phyloP scores from a whole-genome alignment of 805 yeast species.

The Brettanomyces nanus region DNA sequence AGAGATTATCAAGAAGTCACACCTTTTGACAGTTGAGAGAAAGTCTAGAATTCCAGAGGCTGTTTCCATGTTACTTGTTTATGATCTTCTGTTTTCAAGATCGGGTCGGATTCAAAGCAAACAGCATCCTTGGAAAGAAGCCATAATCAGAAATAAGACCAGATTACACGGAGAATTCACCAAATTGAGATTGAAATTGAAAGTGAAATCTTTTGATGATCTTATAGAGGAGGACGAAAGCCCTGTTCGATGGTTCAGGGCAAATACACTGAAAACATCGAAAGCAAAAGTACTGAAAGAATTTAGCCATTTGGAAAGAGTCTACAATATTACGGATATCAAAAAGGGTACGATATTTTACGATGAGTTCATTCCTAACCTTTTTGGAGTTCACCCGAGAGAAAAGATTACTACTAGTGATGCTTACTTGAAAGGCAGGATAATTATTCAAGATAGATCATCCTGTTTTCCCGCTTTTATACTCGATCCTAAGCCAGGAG shows the following conservation, averaged over 20 bases:
- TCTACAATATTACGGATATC: constrained; percentile 35
- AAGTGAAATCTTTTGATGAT: constrained; percentile 48
- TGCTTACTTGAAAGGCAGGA: constrained; percentile 63
- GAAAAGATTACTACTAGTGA: constrained; percentile 62
- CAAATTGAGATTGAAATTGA: constrained; percentile 65
- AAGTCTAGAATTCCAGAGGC: constrained; percentile 39
- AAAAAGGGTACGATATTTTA: constrained; percentile 53
- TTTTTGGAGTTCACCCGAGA: constrained; percentile 76
- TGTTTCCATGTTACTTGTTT: constrained; percentile 59
- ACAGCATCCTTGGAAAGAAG: constrained; percentile 78
- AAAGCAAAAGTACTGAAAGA: constrained; percentile 31
- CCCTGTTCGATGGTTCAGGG: constrained; percentile 74
- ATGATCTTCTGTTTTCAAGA: constrained; percentile 70
- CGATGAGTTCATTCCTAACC: constrained; percentile 65
- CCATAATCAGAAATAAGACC: constrained; percentile 68
- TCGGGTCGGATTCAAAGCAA: constrained; percentile 83
- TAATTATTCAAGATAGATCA: constrained; percentile 93
- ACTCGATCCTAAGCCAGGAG: constrained; percentile 49
- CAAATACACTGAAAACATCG: constrained; percentile 53
- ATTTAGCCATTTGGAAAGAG: constrained; percentile 37
- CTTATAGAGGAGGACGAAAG: constrained; percentile 52
- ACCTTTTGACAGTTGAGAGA: constrained; percentile 48
- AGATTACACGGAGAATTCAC: constrained; percentile 76
- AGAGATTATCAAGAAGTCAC: constrained; percentile 57
- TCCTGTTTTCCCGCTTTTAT: constrained; percentile 94